A percentile compares a stretch with the other conserved stretches of the same genome.
phyloP scores from a whole-genome alignment of 108 stramenopile genomes.

The Cyclostephanos invisitatus region DNA sequence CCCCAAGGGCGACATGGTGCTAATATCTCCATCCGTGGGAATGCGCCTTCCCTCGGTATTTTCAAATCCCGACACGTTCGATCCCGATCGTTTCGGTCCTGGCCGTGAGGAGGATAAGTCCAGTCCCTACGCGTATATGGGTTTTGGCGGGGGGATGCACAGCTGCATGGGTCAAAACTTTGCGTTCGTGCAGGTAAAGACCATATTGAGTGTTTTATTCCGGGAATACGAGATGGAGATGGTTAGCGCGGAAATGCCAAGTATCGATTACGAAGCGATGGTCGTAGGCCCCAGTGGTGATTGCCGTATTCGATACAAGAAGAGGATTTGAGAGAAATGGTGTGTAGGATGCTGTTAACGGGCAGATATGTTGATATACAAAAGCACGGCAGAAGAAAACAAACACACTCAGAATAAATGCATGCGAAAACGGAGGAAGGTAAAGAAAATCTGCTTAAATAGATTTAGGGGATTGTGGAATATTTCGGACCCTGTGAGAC shows the following conservation, averaged over 20 bases:
- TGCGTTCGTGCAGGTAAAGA: conserved; percentile 98
- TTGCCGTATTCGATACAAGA: conserved; percentile 82
- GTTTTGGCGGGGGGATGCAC: conserved; percentile 99
- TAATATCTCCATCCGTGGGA: conserved; percentile 91
- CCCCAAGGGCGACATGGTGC: conserved; percentile 92
- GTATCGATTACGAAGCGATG: conserved; percentile 95
- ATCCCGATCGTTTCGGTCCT: conserved; percentile 96
- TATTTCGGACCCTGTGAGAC: too few relatives aligned
- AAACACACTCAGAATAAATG: too few relatives aligned
- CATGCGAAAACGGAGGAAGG: background rate
- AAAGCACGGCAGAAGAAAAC: background rate
- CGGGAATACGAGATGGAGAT: conserved; percentile 92
- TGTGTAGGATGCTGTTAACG: background rate
- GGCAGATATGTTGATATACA: background rate
- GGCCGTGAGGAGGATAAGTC: conserved; percentile 95
- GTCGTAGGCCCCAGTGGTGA: conserved; percentile 99
- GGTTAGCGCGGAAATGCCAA: conserved; percentile 80
- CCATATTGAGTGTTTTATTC: conserved; percentile 93
- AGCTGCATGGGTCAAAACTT: conserved; percentile 99
- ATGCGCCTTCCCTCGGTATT: conserved; percentile 93
- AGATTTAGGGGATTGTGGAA: too few relatives aligned
- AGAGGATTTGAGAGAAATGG: conserved; percentile 18
- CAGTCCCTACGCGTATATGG: conserved; percentile 92
- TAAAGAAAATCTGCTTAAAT: too few relatives aligned
- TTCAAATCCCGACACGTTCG: conserved; percentile 88